Evolutionary conservation across 768 basidiomycete species (phyloP).

Genomic region (Neoboletus brunneissimus): DNA sequence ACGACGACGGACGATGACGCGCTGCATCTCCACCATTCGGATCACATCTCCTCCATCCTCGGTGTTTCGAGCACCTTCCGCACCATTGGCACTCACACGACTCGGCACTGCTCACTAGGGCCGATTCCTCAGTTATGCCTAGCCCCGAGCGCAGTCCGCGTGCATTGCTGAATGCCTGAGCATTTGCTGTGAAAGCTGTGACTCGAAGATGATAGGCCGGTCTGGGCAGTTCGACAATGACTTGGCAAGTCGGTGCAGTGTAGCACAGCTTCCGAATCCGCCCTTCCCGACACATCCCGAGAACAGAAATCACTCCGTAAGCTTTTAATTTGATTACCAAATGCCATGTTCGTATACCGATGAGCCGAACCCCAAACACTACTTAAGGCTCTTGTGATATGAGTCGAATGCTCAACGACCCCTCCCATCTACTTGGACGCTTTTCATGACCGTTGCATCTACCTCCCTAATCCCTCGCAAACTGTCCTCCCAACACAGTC

Average conservation of each 20-base stretch:
- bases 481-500: slow-evolving; percentile 22
- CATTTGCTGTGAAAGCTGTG: slow-evolving; percentile 1
- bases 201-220: background rate
- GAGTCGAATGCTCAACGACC: background rate
- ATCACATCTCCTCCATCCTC: background rate
- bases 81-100: background rate
- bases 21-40: background rate
- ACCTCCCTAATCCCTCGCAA: slow-evolving; percentile 21
- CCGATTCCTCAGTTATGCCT: background rate
- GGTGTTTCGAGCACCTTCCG: slow-evolving; percentile 2
- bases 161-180: background rate
- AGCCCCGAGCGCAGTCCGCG: background rate
- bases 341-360: too few species aligned
- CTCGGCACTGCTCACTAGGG: background rate
- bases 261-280: too few species aligned
- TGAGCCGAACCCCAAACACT: background rate
- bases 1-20: background rate
- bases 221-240: background rate
- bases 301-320: too few species aligned
- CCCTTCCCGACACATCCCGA: too few species aligned
- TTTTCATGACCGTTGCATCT: slow-evolving; percentile 26
- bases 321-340: too few species aligned
- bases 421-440: background rate
- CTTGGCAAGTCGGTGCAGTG: background rate
- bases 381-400: background rate